phyloP scores from a whole-genome alignment of 2,329 filamentous ascomycete genomes.

The Hypoxylon sp. region DNA sequence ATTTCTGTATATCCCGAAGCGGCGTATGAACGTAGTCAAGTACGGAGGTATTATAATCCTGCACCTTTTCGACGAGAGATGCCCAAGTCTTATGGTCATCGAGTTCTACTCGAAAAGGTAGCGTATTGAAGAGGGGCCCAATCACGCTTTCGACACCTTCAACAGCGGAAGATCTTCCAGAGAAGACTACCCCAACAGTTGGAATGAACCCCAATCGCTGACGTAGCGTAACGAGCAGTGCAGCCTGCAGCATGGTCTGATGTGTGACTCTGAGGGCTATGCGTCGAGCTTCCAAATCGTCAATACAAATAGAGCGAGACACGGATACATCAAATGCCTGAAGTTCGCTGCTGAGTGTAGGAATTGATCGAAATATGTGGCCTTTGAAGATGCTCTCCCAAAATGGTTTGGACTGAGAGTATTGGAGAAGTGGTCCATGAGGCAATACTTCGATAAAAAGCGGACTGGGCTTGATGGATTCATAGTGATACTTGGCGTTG shows the following conservation, averaged over 20 bases:
- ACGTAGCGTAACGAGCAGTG: slow-evolving; percentile 75
- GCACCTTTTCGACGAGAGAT: slow-evolving; percentile 71
- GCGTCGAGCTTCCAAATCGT: slow-evolving; percentile 64
- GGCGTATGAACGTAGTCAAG: slow-evolving; percentile 83
- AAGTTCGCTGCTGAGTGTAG: slow-evolving; percentile 24
- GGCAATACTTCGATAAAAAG: slow-evolving; percentile 75
- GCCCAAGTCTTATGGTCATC: slow-evolving; percentile 64
- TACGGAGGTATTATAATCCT: slow-evolving; percentile 75
- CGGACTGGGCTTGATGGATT: slow-evolving; percentile 54
- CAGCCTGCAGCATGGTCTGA: slow-evolving; percentile 81
- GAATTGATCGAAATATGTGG: slow-evolving; percentile 46
- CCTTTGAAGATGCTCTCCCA: slow-evolving; percentile 71
- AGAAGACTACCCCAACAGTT: slow-evolving; percentile 80
- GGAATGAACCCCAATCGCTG: slow-evolving; percentile 60
- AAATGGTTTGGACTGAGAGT: slow-evolving; percentile 64
- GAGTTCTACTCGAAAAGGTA: slow-evolving; percentile 73
- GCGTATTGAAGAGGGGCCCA: slow-evolving; percentile 90
- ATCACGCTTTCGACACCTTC: slow-evolving; percentile 74
- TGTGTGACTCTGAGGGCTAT: slow-evolving; percentile 76
- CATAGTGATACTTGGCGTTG: slow-evolving; percentile 60
- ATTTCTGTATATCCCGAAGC: slow-evolving; percentile 83
- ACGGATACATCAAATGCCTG: slow-evolving; percentile 38
- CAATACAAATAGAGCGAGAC: slow-evolving; percentile 53
- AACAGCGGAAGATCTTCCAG: slow-evolving; percentile 79
- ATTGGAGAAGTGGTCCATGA: slow-evolving; percentile 72